A percentile compares a stretch with the other conserved stretches of the same genome.
These are phyloP conservation scores for Albizia julibrissin DNA, from an alignment of 306 rosid genomes.

Conservation along the genomic window DNA sequence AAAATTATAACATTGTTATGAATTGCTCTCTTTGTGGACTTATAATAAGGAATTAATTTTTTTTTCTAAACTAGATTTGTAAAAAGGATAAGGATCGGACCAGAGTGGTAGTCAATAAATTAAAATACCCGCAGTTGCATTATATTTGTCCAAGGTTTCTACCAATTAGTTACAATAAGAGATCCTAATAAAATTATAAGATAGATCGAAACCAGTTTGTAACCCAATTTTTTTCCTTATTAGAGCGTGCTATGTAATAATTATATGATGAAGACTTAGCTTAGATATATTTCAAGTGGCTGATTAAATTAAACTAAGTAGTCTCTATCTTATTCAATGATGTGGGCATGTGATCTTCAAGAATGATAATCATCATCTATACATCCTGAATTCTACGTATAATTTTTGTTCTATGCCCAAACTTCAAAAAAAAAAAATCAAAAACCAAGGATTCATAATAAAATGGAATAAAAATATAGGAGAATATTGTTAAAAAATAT, in stretches of 20 bases:
- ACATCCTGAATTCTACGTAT: background rate
- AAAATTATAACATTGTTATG: no score
- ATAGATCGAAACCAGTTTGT: background rate
- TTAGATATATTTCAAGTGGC: slow-evolving; percentile 18
- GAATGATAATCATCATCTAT: background rate
- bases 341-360: background rate
- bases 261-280: slow-evolving; percentile 18
- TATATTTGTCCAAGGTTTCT: slow-evolving; percentile 24
- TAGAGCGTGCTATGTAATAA: slow-evolving; percentile 6
- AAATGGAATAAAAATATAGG: background rate
- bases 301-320: background rate
- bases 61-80: no score
- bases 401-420: no score
- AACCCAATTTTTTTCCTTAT: background rate
- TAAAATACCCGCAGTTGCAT: slow-evolving; percentile 12
- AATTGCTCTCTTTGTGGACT: no score
- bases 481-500: background rate
- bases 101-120: background rate
- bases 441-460: background rate
- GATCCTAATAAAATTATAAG: background rate
- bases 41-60: no score
- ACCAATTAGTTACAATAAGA: background rate
- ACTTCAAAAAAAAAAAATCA: background rate
- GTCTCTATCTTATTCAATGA: background rate
- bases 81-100: no score